Evolutionary conservation across 441 rosid species (phyloP).

Genomic region (Erodium chrysanthum): DNA sequence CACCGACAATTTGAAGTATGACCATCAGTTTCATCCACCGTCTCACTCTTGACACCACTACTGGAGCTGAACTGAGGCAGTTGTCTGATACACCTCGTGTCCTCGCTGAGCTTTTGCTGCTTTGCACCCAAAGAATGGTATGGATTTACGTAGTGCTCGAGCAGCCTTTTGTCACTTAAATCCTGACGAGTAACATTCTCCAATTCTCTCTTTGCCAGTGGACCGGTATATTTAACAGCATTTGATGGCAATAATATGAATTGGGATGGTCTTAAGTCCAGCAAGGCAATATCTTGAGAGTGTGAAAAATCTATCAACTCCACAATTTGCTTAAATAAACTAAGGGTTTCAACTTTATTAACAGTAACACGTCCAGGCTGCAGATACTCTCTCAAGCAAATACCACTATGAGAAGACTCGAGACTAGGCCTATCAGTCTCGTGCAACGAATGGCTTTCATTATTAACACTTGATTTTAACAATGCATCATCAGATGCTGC

Average conservation of each 20-base stretch:
- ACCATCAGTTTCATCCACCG: conserved; percentile 21
- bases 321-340: conserved; percentile 54
- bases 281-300: conserved; percentile 47
- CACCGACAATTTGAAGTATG: conserved; percentile 22
- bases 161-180: conserved; percentile 32
- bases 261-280: conserved; percentile 48
- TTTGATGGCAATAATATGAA: conserved; percentile 40
- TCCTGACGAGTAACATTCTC: conserved; percentile 26
- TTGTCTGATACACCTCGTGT: conserved; percentile 19
- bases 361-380: conserved; percentile 31
- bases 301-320: conserved; percentile 63
- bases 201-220: conserved; percentile 28
- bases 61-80: conserved; percentile 28
- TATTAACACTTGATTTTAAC: conserved; percentile 26
- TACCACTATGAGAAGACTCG: conserved; percentile 28
- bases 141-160: conserved; percentile 26
- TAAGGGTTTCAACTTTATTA: conserved; percentile 36
- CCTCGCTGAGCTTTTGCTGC: conserved; percentile 35
- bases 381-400: conserved; percentile 57
- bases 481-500: conserved; percentile 24
- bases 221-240: conserved; percentile 42
- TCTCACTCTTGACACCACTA: conserved; percentile 23
- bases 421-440: conserved; percentile 23
- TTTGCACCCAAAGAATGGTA: conserved; percentile 27
- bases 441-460: conserved; percentile 21